Percentiles rank a stretch among this genome's conserved stretches.
These are phyloP conservation scores for Ulota crispa DNA, from an alignment of 225 moss, liverwort and hornwort species.

Conservation along the genomic window DNA sequence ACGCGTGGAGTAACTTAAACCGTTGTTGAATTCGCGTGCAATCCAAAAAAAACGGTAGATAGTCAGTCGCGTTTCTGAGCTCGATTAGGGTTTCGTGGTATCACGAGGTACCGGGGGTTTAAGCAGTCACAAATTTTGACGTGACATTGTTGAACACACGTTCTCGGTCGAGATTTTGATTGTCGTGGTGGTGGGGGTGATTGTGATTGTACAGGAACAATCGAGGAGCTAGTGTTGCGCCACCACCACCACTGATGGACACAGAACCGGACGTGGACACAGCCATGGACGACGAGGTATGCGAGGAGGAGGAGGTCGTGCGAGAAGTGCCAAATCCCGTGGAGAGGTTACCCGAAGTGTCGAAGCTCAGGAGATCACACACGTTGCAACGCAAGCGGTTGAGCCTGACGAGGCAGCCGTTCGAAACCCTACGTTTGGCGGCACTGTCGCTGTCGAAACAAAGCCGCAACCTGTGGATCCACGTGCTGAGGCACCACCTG, in stretches of 20 bases:
- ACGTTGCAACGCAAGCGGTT: slow-evolving; percentile 67
- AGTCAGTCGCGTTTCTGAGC: not conserved
- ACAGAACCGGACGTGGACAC: slow-evolving; percentile 7
- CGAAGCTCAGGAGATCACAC: slow-evolving; percentile 61
- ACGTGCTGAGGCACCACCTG: slow-evolving; percentile 61
- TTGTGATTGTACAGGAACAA: slow-evolving; percentile 3
- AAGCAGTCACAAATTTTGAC: slow-evolving; percentile 11
- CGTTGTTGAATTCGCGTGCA: slow-evolving; percentile 7
- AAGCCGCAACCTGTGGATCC: slow-evolving; percentile 57
- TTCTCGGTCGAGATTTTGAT: not conserved
- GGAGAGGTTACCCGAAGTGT: slow-evolving; percentile 33
- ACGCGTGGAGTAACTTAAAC: slow-evolving; percentile 22
- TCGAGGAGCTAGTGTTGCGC: no score
- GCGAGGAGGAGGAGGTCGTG: not conserved
- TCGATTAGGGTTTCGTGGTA: slow-evolving; percentile 41
- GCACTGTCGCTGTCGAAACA: slow-evolving; percentile 52
- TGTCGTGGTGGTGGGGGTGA: not conserved
- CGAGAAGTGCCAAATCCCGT: slow-evolving; percentile 15
- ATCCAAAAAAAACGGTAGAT: not conserved
- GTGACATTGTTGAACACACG: slow-evolving; percentile 4
- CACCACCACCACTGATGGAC: not conserved
- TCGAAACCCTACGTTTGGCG: slow-evolving; percentile 68
- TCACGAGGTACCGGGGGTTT: slow-evolving; percentile 14
- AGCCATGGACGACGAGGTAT: slow-evolving; percentile 22
- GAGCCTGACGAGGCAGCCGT: slow-evolving; percentile 58